Evolutionary conservation across 2,329 filamentous ascomycete genomes (phyloP).

Genomic region (Paecilomyces sp.): DNA sequence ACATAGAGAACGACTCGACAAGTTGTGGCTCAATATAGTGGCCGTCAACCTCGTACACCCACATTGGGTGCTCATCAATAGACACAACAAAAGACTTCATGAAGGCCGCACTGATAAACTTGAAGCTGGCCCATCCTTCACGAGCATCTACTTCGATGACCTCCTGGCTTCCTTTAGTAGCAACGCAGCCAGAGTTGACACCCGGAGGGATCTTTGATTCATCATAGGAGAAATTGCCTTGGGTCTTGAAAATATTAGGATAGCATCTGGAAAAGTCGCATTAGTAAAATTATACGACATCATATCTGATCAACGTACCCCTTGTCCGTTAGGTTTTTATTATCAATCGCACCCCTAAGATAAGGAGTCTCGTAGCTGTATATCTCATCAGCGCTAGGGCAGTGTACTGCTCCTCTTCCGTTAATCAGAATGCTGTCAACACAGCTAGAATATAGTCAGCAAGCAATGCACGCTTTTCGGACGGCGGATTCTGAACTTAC

Average conservation of each 20-base stretch:
- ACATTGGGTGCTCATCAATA: conserved; percentile 33
- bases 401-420: conserved; percentile 51
- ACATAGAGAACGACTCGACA: conserved; percentile 19
- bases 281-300: neutral
- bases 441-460: conserved; percentile 38
- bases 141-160: conserved; percentile 34
- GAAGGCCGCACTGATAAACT: conserved; percentile 48
- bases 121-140: conserved; percentile 46
- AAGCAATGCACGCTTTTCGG: neutral
- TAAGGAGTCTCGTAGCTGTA: conserved; percentile 14
- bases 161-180: conserved; percentile 39
- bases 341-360: conserved; percentile 13
- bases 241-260: conserved; percentile 6
- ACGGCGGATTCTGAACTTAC: conserved; percentile 3
- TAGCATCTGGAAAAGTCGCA: conserved; percentile 10
- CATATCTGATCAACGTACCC: conserved; percentile 14
- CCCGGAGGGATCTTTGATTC: conserved; percentile 17
- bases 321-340: conserved; percentile 21
- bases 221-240: conserved; percentile 2
- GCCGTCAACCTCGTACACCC: conserved; percentile 32
- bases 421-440: conserved; percentile 56
- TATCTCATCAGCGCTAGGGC: conserved; percentile 41
- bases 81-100: conserved; percentile 42
- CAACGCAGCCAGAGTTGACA: conserved; percentile 34
- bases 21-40: conserved; percentile 27